Conservation (phyloP, 495 filamentous ascomycete genomes). For the Rhizodiscina lignyota region DNA sequence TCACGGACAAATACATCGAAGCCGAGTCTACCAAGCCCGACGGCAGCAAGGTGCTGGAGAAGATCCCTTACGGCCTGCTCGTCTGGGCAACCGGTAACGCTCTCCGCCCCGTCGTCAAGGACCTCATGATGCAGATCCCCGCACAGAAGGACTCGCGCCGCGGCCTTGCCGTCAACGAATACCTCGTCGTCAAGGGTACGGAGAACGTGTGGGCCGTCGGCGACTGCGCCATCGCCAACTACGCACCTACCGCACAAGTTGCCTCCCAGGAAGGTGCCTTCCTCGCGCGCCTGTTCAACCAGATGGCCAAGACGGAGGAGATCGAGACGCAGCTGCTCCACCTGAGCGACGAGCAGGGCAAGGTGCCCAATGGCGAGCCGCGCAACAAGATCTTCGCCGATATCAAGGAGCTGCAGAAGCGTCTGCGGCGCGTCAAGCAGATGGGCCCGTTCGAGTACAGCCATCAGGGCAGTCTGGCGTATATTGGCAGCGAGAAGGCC, state of each 20-base stretch:
- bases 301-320: constrained; percentile 78
- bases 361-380: constrained; percentile 38
- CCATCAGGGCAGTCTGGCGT: constrained; percentile 89
- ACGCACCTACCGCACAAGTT: constrained; percentile 94
- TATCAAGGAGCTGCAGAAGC: constrained; percentile 72
- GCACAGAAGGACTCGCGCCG: constrained; percentile 90
- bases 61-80: constrained; percentile 85
- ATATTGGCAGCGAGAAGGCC: constrained; percentile 95
- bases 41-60: constrained; percentile 62
- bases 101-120: constrained; percentile 68
- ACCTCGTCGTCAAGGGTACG: constrained; percentile 91
- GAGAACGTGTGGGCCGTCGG: constrained; percentile 89
- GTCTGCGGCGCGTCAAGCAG: constrained; percentile 76
- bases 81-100: constrained; percentile 99
- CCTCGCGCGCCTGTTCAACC: constrained; percentile 91
- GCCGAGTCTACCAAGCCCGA: constrained; percentile 76
- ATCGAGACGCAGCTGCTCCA: constrained; percentile 55
- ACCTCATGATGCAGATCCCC: constrained; percentile 82
- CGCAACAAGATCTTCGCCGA: constrained; percentile 42
- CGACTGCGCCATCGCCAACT: constrained; percentile 90
- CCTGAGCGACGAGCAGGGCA: constrained; percentile 45
- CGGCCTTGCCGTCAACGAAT: constrained; percentile 92
- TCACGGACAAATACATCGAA: constrained; percentile 88
- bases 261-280: constrained; percentile 92
- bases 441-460: constrained; percentile 95